Evolutionary conservation across 164 flowering plant genomes (phyloP).

Genomic region (Annona squamosa): DNA sequence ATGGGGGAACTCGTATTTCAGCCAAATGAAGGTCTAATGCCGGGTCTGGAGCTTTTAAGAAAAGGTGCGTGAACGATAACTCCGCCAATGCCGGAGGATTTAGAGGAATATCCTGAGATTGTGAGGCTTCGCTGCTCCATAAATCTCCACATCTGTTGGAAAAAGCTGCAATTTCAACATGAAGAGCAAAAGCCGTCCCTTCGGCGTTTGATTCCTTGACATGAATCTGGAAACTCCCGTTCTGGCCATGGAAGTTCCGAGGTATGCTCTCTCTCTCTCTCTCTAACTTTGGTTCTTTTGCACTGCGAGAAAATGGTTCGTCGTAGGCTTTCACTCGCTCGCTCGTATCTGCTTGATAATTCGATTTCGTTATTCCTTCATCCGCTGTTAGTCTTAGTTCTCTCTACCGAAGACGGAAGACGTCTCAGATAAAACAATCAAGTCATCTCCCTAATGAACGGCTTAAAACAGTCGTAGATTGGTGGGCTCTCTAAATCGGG

Average conservation of each 20-base stretch:
- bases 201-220: not conserved
- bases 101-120: not conserved
- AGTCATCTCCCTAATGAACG: too few species aligned
- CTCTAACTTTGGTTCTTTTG: too few species aligned
- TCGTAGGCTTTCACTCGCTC: too few species aligned
- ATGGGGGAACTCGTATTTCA: not conserved
- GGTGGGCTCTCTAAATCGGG: too few species aligned
- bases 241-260: not conserved
- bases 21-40: conserved; percentile 1
- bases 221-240: not conserved
- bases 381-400: too few species aligned
- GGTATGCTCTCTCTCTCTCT: too few species aligned
- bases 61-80: not conserved
- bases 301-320: too few species aligned
- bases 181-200: not conserved
- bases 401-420: too few species aligned
- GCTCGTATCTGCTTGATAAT: too few species aligned
- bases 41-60: not conserved
- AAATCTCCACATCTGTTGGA: not conserved
- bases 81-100: not conserved
- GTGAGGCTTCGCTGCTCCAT: not conserved
- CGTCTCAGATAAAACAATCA: too few species aligned
- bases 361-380: too few species aligned
- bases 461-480: too few species aligned
- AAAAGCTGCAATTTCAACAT: not conserved